Conservation (phyloP, 2,329 filamentous ascomycete species). For the Knufia fluminis region DNA sequence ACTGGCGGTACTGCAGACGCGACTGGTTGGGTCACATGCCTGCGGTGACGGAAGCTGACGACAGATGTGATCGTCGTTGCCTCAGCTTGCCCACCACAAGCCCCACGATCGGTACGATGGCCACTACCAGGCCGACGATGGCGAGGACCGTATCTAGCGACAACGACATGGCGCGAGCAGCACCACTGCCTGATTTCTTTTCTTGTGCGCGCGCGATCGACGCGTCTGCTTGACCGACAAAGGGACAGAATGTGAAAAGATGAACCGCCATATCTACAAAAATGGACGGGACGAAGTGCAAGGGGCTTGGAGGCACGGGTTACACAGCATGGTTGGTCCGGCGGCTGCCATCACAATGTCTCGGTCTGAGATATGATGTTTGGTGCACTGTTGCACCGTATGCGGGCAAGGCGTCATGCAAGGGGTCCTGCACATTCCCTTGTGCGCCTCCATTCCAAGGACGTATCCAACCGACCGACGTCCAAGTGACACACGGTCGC, state of each 20-base stretch:
- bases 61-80: slow-evolving; percentile 3
- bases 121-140: slow-evolving; percentile 3
- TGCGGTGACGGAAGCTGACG: slow-evolving; percentile 1
- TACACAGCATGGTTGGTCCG: slow-evolving; percentile 3
- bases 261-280: slow-evolving; percentile 2
- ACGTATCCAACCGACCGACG: not conserved
- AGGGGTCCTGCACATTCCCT: slow-evolving; percentile 3
- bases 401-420: slow-evolving; percentile 1
- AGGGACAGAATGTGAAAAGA: slow-evolving; percentile 4
- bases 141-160: not conserved
- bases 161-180: not conserved
- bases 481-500: slow-evolving; percentile 3
- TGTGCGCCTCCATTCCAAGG: slow-evolving; percentile 1
- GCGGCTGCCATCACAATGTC: slow-evolving; percentile 3
- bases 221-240: slow-evolving; percentile 1
- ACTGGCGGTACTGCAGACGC: slow-evolving; percentile 3
- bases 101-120: slow-evolving; percentile 3
- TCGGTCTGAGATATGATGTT: slow-evolving; percentile 4
- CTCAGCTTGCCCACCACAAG: slow-evolving; percentile 3
- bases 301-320: slow-evolving; percentile 3
- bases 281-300: slow-evolving; percentile 2
- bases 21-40: slow-evolving; percentile 1
- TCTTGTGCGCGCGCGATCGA: slow-evolving; percentile 1
- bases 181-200: slow-evolving; percentile 1
- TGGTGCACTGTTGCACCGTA: slow-evolving; percentile 2